Evolutionary conservation across 2,329 filamentous ascomycete genomes (phyloP), one percentile per base, ranked within the genome.

Genomic region (Penicillium sp.): DNA sequence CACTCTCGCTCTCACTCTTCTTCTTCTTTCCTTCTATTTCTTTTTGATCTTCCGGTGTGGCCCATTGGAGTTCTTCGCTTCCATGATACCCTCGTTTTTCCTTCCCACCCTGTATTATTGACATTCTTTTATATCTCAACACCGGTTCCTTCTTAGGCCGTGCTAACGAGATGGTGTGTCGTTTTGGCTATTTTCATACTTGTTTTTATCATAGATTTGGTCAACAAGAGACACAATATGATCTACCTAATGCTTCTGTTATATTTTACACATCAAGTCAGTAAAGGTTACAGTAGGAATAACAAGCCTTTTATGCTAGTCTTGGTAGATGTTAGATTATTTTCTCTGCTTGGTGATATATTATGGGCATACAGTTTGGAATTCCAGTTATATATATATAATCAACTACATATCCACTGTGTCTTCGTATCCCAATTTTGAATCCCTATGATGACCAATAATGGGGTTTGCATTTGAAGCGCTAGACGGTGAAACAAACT

Each of bases 81-180:
- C 49, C 55, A 54, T 54, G 55, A 57, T 57, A 57, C 55, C 55
- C 55, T 54, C 55, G 27, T 50, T 57, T 23, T 41, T 37, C 13
- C 13, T 47, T 48, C 27, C 12, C 42, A 42, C 29, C 29, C 15
- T 57, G 37, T 57, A 57, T 42, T 54, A 54, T 42, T 57, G 50
- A 37, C 50, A 33, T 23, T 57, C 50, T 57, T 53, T 41, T n/a
- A 23, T 37, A 37, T 37, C n/a, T 33, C 19, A 13, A 21, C 10
- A 13, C 10, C 6, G 5, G 13, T 17, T 37, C 35, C 6, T 41
- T 21, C 6, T 21, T 13, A 19, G n/a, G 17, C 15, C 13, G 5
- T 15, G 25, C 29, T 12, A 23, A 8, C 31, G 17, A 35, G 21
- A 46, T 53, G 17, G 23, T 35, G 12, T 25, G 6, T 51, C 37